Base-by-base conservation (phyloP, 768 basidiomycete species). In the Dacryopinax spathularia region DNA sequence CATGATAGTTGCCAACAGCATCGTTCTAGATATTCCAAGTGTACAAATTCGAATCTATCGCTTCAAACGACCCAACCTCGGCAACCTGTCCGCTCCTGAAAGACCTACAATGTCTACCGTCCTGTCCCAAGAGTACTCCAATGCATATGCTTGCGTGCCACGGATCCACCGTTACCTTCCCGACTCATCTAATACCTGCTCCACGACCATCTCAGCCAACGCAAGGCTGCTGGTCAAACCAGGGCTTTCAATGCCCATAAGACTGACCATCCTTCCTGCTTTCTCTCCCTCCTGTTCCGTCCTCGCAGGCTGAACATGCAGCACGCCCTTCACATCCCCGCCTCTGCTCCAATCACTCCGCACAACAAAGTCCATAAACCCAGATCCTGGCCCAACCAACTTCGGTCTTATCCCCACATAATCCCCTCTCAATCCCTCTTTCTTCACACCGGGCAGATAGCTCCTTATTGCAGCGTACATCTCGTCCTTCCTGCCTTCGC, bases 201-300 rank as follows among this genome's bases (percentile, higher is more conserved):
- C 82, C 7, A 86, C 86, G 0, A 96, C 85, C 70, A 80, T 74
- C 74, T 95, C 89, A 1, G 88, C 95, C 34, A 95, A 87, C 2
- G 89, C 92, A 67, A 98, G 80, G 69, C 83, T 82, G 10, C 88
- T 82, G 2, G 95, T 98, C 71, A 98, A 74, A 0, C 95, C 95
- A 0, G 95, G 95, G 66, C 87, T 90, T 72, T 96, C 92, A 66
- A 98, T 92, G 0, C 93, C 92, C 71, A 92, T 72, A 65, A 96
- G 75, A 71, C 84, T 92, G 68, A 97, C 80, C 84, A 98, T 86
- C 35, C 68, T 70, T 60, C 60, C 65, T 34, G 72, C 71, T 56
- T 66, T 71, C 61, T 63, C 60, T n/a, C 65, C 65, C 34, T 12
- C 43, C 13, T 44, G 13, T 29, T 29, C 48, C 48, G 25, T 56